Conservation (phyloP, 108 stramenopile species). For the Parietichytrium sp. region DNA sequence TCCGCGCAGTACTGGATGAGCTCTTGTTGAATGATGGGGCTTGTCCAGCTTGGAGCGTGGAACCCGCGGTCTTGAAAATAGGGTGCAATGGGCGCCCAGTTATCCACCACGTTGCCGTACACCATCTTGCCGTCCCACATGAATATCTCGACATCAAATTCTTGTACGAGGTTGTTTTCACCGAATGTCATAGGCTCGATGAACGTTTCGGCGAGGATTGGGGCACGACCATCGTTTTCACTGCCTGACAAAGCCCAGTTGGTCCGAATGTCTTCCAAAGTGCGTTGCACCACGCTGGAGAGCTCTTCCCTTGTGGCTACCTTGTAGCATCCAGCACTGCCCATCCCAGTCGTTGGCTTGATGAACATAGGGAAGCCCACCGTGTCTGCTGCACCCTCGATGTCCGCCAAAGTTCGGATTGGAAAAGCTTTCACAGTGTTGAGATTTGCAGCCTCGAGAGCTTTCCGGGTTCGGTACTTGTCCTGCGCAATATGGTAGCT, state of each 20-base stretch:
- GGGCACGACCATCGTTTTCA: conserved; percentile 12
- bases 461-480: conserved; percentile 30
- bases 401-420: conserved; percentile 6
- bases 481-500: conserved; percentile 26
- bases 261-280: conserved; percentile 10
- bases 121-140: conserved; percentile 22
- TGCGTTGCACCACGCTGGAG: neutral
- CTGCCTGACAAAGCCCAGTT: conserved; percentile 9
- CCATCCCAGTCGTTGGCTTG: conserved; percentile 35
- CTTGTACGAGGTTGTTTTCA: neutral
- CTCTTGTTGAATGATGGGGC: conserved; percentile 5
- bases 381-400: conserved; percentile 12
- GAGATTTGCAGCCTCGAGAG: conserved; percentile 7
- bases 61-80: conserved; percentile 8
- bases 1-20: conserved; percentile 31
- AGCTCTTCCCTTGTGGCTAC: conserved; percentile 8
- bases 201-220: conserved; percentile 16
- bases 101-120: conserved; percentile 31
- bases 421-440: conserved; percentile 23
- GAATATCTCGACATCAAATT: conserved; percentile 19
- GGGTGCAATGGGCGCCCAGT: neutral
- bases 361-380: conserved; percentile 35
- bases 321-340: conserved; percentile 23
- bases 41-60: neutral
- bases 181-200: conserved; percentile 6